phyloP scores from a whole-genome alignment of 83 land plant species.

The Isoetes engelmannii region DNA sequence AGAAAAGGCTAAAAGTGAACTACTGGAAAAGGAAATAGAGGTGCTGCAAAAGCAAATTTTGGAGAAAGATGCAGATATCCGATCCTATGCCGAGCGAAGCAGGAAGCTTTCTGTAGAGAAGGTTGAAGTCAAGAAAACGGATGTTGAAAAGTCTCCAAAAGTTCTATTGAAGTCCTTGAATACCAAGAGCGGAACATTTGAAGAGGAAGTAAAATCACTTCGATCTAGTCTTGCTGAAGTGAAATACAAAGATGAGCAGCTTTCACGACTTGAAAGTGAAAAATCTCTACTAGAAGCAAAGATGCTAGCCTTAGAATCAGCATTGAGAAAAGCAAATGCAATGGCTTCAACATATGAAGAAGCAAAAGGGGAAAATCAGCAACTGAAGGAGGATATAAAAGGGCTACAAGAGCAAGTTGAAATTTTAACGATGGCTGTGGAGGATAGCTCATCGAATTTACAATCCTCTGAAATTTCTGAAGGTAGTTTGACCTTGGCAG shows the following conservation, averaged over 20 bases:
- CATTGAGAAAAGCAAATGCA: background rate
- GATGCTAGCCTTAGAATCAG: background rate
- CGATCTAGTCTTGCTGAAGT: conserved; percentile 21
- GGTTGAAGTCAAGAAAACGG: conserved; percentile 2
- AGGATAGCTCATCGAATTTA: too few species aligned
- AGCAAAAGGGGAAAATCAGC: conserved; percentile 21
- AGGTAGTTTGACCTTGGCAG: conserved; percentile 29
- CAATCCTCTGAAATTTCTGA: conserved; percentile 19
- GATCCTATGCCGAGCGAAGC: conserved; percentile 6
- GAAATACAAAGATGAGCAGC: conserved; percentile 21
- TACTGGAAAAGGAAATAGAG: conserved; percentile 56
- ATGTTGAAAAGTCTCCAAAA: background rate
- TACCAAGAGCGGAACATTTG: background rate
- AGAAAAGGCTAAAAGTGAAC: conserved; percentile 54
- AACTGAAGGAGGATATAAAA: conserved; percentile 52
- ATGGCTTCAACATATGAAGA: background rate
- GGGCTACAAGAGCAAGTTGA: conserved; percentile 47
- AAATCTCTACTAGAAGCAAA: background rate
- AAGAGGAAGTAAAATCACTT: conserved; percentile 16
- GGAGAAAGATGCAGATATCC: conserved; percentile 25
- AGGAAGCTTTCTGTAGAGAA: conserved; percentile 8
- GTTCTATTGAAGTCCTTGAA: background rate
- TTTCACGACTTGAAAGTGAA: conserved; percentile 38
- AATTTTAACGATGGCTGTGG: conserved; percentile 26
- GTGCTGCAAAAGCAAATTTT: conserved; percentile 38